Percentiles rank a stretch among this genome's conserved stretches.
Evolutionary conservation across 2,329 filamentous ascomycete species (phyloP).

Genomic region (Fusarium avenaceum): DNA sequence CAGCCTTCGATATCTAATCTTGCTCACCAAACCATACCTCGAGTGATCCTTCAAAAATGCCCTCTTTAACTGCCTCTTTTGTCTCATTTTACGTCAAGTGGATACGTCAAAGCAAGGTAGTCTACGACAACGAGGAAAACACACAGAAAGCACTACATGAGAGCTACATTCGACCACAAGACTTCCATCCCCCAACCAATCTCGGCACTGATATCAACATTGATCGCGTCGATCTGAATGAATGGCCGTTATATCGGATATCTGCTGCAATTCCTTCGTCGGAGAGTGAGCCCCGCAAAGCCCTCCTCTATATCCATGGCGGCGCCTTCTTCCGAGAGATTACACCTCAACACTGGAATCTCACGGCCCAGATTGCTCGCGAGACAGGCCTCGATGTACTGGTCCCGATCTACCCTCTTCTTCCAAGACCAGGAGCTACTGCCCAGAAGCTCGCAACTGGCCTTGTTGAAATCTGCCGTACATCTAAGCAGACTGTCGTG

Average conservation of each 20-base stretch:
- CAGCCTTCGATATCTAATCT: too few species aligned
- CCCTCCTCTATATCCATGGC: constrained; percentile 6
- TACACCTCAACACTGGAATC: not conserved
- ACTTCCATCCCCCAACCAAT: not conserved
- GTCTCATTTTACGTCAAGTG: not conserved
- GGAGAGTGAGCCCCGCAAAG: not conserved
- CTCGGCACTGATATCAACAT: constrained; percentile 5
- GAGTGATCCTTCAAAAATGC: not conserved
- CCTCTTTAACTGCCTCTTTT: not conserved
- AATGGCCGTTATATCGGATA: constrained; percentile 5
- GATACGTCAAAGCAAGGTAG: not conserved
- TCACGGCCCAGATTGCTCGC: not conserved
- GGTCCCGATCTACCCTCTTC: constrained; percentile 10
- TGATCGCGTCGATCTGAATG: constrained; percentile 4
- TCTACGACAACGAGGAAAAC: not conserved
- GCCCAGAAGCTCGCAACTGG: not conserved
- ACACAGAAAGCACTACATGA: not conserved
- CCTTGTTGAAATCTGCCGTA: constrained; percentile 1
- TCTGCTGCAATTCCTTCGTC: not conserved
- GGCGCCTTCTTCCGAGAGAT: constrained; percentile 10
- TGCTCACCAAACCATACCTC: not conserved
- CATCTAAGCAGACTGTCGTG: not conserved
- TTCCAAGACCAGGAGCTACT: constrained; percentile 9
- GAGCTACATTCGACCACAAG: not conserved
- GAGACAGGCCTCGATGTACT: not conserved